phyloP scores from a whole-genome alignment of 2,329 filamentous ascomycete species.

The Penicillium brevicompactum region DNA sequence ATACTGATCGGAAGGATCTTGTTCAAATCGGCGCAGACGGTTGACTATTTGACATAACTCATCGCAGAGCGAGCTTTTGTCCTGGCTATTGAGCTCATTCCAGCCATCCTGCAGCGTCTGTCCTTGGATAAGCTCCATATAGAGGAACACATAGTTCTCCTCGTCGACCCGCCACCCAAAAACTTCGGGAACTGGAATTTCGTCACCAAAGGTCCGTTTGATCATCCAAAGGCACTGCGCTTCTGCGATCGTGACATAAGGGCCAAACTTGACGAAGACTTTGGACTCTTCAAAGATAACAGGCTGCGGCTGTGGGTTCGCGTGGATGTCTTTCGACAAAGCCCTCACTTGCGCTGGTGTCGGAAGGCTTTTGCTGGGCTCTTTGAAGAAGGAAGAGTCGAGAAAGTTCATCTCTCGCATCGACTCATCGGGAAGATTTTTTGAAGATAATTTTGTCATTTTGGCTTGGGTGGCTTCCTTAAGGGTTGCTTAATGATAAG shows the following conservation, averaged over 20 bases:
- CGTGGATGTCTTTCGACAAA: slow-evolving; percentile 19
- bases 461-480: too few relatives aligned
- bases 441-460: too few relatives aligned
- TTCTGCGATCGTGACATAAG: slow-evolving; percentile 21
- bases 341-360: slow-evolving; percentile 22
- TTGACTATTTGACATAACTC: slow-evolving; percentile 21
- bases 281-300: slow-evolving; percentile 21
- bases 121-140: slow-evolving; percentile 36
- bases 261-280: slow-evolving; percentile 30
- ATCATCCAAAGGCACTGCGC: slow-evolving; percentile 29
- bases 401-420: slow-evolving; percentile 27
- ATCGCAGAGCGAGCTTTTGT: slow-evolving; percentile 18
- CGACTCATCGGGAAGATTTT: slow-evolving; percentile 20
- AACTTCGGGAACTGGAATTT: slow-evolving; percentile 40
- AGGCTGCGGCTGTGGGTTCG: slow-evolving; percentile 9
- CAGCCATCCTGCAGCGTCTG: slow-evolving; percentile 29
- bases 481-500: too few relatives aligned
- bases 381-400: slow-evolving; percentile 29
- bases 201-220: slow-evolving; percentile 14
- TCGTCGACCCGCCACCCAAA: slow-evolving; percentile 36
- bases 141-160: slow-evolving; percentile 31
- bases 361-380: slow-evolving; percentile 19
- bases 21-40: slow-evolving; percentile 21
- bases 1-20: slow-evolving; percentile 20
- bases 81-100: slow-evolving; percentile 14